Evolutionary conservation across 2,329 filamentous ascomycete genomes (phyloP).

Genomic region (Salinomyces thailandicus): DNA sequence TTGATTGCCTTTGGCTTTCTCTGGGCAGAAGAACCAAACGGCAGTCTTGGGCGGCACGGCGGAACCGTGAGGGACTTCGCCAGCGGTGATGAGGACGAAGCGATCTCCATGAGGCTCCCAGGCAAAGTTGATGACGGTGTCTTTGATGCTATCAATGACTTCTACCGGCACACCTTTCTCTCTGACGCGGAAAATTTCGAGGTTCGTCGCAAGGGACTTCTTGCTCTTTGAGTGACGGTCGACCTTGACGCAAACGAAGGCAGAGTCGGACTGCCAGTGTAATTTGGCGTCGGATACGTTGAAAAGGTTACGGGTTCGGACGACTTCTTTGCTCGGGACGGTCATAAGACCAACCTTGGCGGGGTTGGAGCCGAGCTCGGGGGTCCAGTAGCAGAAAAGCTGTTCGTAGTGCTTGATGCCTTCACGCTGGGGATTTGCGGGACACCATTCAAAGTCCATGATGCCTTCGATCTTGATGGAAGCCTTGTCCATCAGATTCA

Average conservation of each 20-base stretch:
- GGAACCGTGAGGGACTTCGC: constrained; percentile 65
- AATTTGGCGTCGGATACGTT: constrained; percentile 96
- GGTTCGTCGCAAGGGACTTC: constrained; percentile 91
- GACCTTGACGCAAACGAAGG: constrained; percentile 96
- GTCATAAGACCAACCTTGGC: constrained; percentile 96
- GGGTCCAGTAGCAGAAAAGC: constrained; percentile 96
- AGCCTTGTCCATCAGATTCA: constrained; percentile 83
- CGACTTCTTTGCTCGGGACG: constrained; percentile 85
- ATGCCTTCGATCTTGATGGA: constrained; percentile 94
- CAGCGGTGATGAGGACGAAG: constrained; percentile 92
- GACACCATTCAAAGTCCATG: constrained; percentile 97
- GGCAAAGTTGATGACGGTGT: constrained; percentile 98
- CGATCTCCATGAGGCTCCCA: constrained; percentile 98
- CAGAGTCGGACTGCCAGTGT: constrained; percentile 93
- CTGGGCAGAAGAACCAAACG: constrained; percentile 91
- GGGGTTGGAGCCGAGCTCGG: constrained; percentile 94
- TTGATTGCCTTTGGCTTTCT: constrained; percentile 74
- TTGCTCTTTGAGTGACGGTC: constrained; percentile 98
- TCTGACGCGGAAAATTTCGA: constrained; percentile 94
- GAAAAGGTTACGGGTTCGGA: constrained; percentile 92
- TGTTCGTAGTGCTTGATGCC: constrained; percentile 89
- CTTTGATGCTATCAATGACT: constrained; percentile 94
- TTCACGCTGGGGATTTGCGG: constrained; percentile 68
- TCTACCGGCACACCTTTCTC: constrained; percentile 98
- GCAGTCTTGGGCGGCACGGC: constrained; percentile 88